These are phyloP conservation scores for Paecilomyces sp. DNA, from an alignment of 2,329 filamentous ascomycete genomes.

Conservation along the genomic window DNA sequence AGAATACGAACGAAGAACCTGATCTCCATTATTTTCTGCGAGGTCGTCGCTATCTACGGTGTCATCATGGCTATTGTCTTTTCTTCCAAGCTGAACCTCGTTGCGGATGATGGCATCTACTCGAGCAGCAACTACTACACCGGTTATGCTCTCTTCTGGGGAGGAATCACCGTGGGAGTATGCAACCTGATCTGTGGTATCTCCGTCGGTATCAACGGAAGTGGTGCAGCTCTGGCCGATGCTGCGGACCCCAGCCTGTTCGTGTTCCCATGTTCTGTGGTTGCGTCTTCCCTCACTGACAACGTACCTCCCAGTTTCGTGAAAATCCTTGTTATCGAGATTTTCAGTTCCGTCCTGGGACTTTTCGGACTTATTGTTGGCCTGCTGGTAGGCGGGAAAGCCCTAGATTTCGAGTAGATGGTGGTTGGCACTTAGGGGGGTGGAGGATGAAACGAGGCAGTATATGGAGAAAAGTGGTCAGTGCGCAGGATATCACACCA, in stretches of 20 bases:
- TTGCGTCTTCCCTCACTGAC: slow-evolving; percentile 1
- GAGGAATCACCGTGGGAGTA: slow-evolving; percentile 84
- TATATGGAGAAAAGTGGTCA: slow-evolving; percentile 13
- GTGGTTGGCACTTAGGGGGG: slow-evolving; percentile 1
- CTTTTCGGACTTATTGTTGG: slow-evolving; percentile 96
- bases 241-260: slow-evolving; percentile 86
- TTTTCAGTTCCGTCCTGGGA: slow-evolving; percentile 95
- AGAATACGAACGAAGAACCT: slow-evolving; percentile 99
- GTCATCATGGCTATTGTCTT: slow-evolving; percentile 99
- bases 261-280: slow-evolving; percentile 28
- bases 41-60: slow-evolving; percentile 99
- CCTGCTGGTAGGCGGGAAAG: slow-evolving; percentile 78
- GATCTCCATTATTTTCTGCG: slow-evolving; percentile 99
- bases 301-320: slow-evolving; percentile 62
- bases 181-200: slow-evolving; percentile 97
- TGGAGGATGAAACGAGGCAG: not conserved
- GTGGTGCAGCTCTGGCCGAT: slow-evolving; percentile 90
- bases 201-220: slow-evolving; percentile 95
- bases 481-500: slow-evolving; percentile 12
- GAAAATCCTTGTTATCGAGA: slow-evolving; percentile 97
- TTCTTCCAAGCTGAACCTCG: slow-evolving; percentile 71
- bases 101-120: slow-evolving; percentile 59
- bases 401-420: slow-evolving; percentile 56
- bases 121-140: slow-evolving; percentile 82
- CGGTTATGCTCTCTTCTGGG: slow-evolving; percentile 93